phyloP scores from a whole-genome alignment of 2,329 filamentous ascomycete species.

The Calonectria hawksworthii region DNA sequence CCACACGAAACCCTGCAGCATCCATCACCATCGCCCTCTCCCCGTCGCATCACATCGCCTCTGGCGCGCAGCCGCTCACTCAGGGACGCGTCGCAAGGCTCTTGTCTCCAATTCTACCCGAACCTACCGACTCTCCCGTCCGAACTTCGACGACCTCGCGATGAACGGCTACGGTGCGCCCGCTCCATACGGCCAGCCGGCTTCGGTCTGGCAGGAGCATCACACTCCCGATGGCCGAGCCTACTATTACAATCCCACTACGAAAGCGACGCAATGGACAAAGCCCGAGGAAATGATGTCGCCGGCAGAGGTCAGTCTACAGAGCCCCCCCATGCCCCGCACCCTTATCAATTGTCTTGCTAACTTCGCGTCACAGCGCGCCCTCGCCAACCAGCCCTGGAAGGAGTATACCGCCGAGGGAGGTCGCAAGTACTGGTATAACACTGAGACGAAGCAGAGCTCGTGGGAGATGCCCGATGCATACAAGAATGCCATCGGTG shows the following conservation, averaged over 20 bases:
- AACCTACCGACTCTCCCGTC: not conserved
- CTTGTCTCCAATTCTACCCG: not conserved
- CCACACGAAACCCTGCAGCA: conserved; percentile 28
- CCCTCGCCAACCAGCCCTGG: conserved; percentile 87
- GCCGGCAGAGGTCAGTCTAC: conserved; percentile 76
- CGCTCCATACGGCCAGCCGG: conserved; percentile 63
- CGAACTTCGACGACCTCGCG: conserved; percentile 33
- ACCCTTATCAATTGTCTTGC: conserved; percentile 11
- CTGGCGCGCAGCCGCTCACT: conserved; percentile 12
- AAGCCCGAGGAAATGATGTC: conserved; percentile 94
- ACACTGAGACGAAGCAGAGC: conserved; percentile 91
- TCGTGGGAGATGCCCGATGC: conserved; percentile 94
- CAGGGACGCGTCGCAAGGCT: conserved; percentile 25
- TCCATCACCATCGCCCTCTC: conserved; percentile 27
- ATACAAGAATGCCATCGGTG: conserved; percentile 81
- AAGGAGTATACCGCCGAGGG: conserved; percentile 91
- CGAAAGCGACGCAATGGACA: conserved; percentile 92
- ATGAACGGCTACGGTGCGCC: conserved; percentile 72
- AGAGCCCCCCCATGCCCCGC: not conserved
- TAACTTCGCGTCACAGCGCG: conserved; percentile 68
- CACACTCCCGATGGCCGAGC: conserved; percentile 84
- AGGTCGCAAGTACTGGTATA: conserved; percentile 95
- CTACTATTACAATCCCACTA: conserved; percentile 92
- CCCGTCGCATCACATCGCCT: conserved; percentile 14
- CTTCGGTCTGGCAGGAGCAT: conserved; percentile 82